Conservation (phyloP, 1,139 yeast species). For the Nakaseomyces uthaithaninus region DNA sequence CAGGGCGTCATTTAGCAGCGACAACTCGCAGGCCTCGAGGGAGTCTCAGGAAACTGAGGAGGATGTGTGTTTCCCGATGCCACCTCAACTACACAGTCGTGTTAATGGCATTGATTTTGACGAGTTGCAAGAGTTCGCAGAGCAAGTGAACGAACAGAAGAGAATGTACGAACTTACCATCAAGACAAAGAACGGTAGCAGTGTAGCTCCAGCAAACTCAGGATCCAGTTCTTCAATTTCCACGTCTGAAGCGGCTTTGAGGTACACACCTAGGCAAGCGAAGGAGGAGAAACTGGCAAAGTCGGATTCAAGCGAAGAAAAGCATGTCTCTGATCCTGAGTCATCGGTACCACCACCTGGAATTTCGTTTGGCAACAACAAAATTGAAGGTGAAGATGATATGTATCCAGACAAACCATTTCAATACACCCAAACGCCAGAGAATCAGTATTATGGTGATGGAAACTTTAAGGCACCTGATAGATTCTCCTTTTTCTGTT, state of each 20-base stretch:
- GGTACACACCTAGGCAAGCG: constrained; percentile 42
- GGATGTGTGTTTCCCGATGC: constrained; percentile 95
- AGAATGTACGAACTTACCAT: constrained; percentile 5
- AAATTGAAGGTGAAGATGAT: constrained; percentile 33
- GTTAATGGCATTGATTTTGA: constrained; percentile 71
- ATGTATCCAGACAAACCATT: constrained; percentile 8
- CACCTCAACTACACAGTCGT: constrained; percentile 51
- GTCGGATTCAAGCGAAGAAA: background rate
- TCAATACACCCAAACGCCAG: constrained; percentile 8
- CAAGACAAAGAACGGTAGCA: background rate
- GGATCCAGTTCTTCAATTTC: constrained; percentile 28
- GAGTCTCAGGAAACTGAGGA: constrained; percentile 85
- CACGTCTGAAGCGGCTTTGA: constrained; percentile 46
- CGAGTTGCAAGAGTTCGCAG: constrained; percentile 67
- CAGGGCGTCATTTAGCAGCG: constrained; percentile 44
- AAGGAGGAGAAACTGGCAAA: constrained; percentile 7
- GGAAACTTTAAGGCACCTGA: constrained; percentile 42
- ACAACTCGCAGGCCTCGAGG: constrained; percentile 65
- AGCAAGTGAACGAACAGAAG: constrained; percentile 36
- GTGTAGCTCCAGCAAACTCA: constrained; percentile 16
- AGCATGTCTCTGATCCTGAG: constrained; percentile 11
- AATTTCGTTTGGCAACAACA: constrained; percentile 35
- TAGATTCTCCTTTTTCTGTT: constrained; percentile 73
- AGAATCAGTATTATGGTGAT: constrained; percentile 10
- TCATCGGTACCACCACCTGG: constrained; percentile 17